These are phyloP conservation scores for Phytophthora palmivora DNA, from an alignment of 352 stramenopile species.

Conservation along the genomic window DNA sequence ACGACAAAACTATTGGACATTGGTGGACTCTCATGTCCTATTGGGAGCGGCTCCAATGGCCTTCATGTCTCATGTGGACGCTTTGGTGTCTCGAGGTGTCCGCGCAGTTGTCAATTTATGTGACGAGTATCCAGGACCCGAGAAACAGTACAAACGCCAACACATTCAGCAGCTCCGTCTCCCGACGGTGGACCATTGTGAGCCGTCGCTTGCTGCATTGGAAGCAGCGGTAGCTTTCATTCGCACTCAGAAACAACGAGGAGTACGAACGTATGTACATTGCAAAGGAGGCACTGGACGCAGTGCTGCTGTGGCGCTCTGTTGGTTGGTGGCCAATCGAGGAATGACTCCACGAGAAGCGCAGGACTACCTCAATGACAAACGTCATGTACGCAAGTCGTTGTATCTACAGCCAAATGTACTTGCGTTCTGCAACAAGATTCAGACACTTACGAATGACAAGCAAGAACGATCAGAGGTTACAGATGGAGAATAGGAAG, in stretches of 20 bases:
- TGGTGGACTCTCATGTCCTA: slow-evolving; percentile 93
- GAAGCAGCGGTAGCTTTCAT: slow-evolving; percentile 91
- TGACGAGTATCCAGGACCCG: slow-evolving; percentile 94
- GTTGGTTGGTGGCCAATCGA: slow-evolving; percentile 83
- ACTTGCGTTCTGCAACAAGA: slow-evolving; percentile 71
- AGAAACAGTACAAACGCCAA: slow-evolving; percentile 85
- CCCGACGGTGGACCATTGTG: slow-evolving; percentile 91
- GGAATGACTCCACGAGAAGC: slow-evolving; percentile 79
- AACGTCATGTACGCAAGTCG: slow-evolving; percentile 90
- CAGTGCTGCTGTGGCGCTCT: slow-evolving; percentile 91
- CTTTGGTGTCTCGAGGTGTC: slow-evolving; percentile 81
- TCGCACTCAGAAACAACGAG: slow-evolving; percentile 79
- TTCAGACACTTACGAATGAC: slow-evolving; percentile 33
- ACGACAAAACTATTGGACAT: slow-evolving; percentile 91
- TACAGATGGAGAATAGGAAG: slow-evolving; percentile 9
- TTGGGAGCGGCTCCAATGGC: slow-evolving; percentile 93
- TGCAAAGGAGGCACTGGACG: slow-evolving; percentile 96
- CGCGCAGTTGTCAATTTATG: slow-evolving; percentile 96
- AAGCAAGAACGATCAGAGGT: slow-evolving; percentile 11
- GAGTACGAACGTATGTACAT: slow-evolving; percentile 95
- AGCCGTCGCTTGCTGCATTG: slow-evolving; percentile 76
- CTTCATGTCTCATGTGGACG: slow-evolving; percentile 87
- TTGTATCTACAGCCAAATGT: slow-evolving; percentile 92
- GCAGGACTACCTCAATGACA: slow-evolving; percentile 90
- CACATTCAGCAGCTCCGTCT: slow-evolving; percentile 92